Evolutionary conservation across 306 rosid genomes (phyloP), one percentile per base, ranked within the genome.

Genomic region (Lithocarpus polystachyus): DNA sequence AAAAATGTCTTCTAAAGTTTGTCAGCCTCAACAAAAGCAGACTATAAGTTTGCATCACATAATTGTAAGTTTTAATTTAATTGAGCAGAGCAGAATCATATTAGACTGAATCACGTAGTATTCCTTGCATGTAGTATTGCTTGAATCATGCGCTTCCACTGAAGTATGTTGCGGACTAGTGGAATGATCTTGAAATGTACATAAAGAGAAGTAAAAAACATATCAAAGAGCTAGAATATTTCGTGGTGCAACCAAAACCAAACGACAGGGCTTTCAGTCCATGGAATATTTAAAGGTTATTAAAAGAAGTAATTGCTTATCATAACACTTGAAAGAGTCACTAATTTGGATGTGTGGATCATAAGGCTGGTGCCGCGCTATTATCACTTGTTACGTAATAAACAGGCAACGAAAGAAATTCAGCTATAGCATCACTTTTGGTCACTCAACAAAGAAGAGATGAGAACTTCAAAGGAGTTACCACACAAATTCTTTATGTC

Each of bases 11-110:
- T 0, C 0, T 29, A 29, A 3, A 24, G 99, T 87, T 1, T 92
- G 98, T 60, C 97, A 87, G 59, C 99, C 99, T 95, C 84, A 74
- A 81, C 56, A 82, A 79, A 56, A 78, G 72, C 55, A 55, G 20
- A 29, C 18, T 28, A 24, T 62, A 62, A 22, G 43, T 62, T 48
- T 53, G 65, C 8, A 37, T 29, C 29, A 75, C 33, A 56, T 48
- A 43, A 17, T 20, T 33, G 12, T 31, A 33, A 56, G 22, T 45
- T 33, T 12, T 51, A 72, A 24, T 59, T 15, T 28, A 23, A 45
- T 23, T 14, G 68, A 61, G 68, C 37, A 26, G 67, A n/a, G 35
- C 31, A 61, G n/a, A 61, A 22, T 8, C 1, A 3, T 23, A 22
- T 23, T 23, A 28, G 4, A 29, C 33, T 24, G 26, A 22, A 57